Evolutionary conservation across 2,329 filamentous ascomycete species (phyloP).

Genomic region (Calonectria ilicicola): DNA sequence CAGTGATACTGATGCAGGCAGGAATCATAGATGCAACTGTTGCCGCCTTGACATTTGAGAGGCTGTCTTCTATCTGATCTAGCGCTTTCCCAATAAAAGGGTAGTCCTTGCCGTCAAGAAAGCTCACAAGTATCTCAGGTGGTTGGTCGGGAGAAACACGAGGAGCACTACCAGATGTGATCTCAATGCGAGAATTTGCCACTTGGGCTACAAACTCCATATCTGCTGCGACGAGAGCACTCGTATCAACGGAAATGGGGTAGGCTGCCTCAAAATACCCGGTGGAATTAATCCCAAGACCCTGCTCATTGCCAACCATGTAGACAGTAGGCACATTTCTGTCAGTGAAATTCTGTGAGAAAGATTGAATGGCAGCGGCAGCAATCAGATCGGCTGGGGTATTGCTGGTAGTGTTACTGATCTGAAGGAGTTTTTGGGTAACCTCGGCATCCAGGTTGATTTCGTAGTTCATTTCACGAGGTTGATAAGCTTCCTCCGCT

Average conservation of each 20-base stretch:
- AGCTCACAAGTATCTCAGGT: neutral
- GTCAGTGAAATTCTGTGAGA: neutral
- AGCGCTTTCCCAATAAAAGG: neutral
- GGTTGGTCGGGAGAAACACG: neutral
- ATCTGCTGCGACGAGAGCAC: neutral
- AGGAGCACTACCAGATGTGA: neutral
- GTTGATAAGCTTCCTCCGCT: neutral
- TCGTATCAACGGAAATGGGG: neutral
- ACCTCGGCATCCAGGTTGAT: neutral
- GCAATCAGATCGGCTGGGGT: neutral
- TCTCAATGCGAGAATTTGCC: neutral
- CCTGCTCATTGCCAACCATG: neutral
- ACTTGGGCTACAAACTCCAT: neutral
- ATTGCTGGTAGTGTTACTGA: neutral
- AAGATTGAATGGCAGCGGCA: neutral
- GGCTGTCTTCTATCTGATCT: neutral
- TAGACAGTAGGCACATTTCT: neutral
- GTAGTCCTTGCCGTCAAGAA: neutral
- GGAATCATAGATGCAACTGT: neutral
- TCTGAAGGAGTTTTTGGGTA: neutral
- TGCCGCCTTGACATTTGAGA: neutral
- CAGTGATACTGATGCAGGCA: neutral
- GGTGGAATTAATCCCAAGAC: no score
- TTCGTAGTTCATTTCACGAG: conserved; percentile 1
- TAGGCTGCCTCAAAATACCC: neutral